Conservation (phyloP, 2,329 filamentous ascomycete species). For the Podosphaera xanthii region DNA sequence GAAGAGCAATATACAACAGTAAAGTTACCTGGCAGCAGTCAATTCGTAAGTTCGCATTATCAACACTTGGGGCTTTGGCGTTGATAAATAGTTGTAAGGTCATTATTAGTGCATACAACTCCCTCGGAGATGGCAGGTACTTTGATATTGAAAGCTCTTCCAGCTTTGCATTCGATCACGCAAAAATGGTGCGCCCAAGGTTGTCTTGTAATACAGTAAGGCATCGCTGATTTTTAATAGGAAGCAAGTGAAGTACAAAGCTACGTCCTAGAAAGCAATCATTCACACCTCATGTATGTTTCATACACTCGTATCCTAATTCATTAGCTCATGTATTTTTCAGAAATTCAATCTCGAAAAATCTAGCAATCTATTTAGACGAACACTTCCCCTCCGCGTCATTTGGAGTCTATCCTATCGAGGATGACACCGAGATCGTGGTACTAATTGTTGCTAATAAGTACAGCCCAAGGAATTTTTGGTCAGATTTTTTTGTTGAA, state of each 20-base stretch:
- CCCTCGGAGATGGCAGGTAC: slow-evolving; percentile 59
- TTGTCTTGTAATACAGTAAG: background rate
- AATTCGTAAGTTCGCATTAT: slow-evolving; percentile 31
- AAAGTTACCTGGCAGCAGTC: slow-evolving; percentile 70
- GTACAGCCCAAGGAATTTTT: slow-evolving; percentile 95
- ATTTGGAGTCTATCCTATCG: slow-evolving; percentile 61
- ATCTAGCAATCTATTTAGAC: slow-evolving; percentile 47
- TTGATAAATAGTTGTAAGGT: slow-evolving; percentile 23
- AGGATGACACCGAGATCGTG: slow-evolving; percentile 53
- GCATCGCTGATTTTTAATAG: slow-evolving; percentile 20
- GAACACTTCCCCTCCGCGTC: slow-evolving; percentile 77
- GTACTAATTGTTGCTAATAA: slow-evolving; percentile 82
- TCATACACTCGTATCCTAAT: background rate
- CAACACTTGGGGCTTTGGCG: background rate
- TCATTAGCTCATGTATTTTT: background rate
- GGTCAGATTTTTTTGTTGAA: slow-evolving; percentile 25
- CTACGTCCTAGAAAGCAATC: slow-evolving; percentile 50
- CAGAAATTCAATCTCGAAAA: slow-evolving; percentile 68
- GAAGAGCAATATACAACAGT: slow-evolving; percentile 79
- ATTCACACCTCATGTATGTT: slow-evolving; percentile 61
- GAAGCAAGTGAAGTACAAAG: slow-evolving; percentile 69
- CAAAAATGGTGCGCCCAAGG: slow-evolving; percentile 35
- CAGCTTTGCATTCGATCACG: slow-evolving; percentile 75
- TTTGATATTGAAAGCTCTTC: slow-evolving; percentile 75
- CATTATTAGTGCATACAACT: slow-evolving; percentile 70